These are phyloP conservation scores for Oryza rufipogon DNA, from an alignment of 176 grass and related monocot genomes.

Conservation along the genomic window DNA sequence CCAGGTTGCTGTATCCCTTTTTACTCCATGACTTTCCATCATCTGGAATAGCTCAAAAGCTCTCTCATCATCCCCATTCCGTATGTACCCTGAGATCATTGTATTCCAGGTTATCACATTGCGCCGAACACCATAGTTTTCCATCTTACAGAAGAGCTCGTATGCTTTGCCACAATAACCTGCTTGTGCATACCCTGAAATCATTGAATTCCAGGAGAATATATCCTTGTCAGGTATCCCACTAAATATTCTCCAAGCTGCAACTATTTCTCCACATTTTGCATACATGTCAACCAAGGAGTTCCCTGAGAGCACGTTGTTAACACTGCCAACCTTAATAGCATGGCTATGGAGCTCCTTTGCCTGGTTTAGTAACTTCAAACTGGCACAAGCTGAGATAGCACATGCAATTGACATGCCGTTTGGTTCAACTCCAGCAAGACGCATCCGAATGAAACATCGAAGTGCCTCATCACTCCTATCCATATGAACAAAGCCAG, in stretches of 20 bases:
- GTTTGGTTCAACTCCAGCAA: slow-evolving; percentile 66
- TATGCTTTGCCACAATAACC: slow-evolving; percentile 78
- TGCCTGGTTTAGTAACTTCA: slow-evolving; percentile 56
- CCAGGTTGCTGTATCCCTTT: slow-evolving; percentile 77
- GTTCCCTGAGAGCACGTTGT: slow-evolving; percentile 60
- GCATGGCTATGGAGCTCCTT: slow-evolving; percentile 68
- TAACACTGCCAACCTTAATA: slow-evolving; percentile 55
- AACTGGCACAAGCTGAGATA: slow-evolving; percentile 67
- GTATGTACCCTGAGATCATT: slow-evolving; percentile 79
- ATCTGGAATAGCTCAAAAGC: slow-evolving; percentile 74
- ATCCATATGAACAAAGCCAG: slow-evolving; percentile 62
- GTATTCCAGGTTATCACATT: slow-evolving; percentile 80
- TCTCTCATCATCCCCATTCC: slow-evolving; percentile 74
- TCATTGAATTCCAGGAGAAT: slow-evolving; percentile 87
- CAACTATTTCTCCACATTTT: slow-evolving; percentile 63
- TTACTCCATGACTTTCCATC: slow-evolving; percentile 65
- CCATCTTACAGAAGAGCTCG: slow-evolving; percentile 76
- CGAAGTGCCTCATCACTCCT: slow-evolving; percentile 54
- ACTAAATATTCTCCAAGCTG: slow-evolving; percentile 59
- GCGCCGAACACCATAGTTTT: slow-evolving; percentile 49
- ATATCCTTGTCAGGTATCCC: slow-evolving; percentile 68
- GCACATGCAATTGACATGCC: slow-evolving; percentile 61
- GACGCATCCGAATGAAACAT: slow-evolving; percentile 58
- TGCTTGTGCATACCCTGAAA: slow-evolving; percentile 65
- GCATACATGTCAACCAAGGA: slow-evolving; percentile 78